A percentile compares a stretch with the other conserved stretches of the same genome.
phyloP scores from a whole-genome alignment of 768 basidiomycete genomes.

The Russula virescens region DNA sequence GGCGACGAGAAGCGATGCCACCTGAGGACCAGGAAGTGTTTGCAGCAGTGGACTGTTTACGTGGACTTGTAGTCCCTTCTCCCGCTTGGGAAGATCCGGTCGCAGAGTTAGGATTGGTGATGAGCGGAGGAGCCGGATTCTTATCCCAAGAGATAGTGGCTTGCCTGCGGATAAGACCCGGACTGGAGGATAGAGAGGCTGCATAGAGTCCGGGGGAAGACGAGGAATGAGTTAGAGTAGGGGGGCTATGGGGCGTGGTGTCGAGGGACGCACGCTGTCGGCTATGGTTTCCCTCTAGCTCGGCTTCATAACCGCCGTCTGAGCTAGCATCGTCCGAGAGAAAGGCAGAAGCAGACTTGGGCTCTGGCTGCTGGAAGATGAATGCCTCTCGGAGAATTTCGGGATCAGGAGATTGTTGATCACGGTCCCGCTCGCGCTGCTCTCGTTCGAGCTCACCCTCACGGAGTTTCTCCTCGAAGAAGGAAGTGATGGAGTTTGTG shows the following conservation, averaged over 20 bases:
- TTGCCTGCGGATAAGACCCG: slow-evolving; percentile 63
- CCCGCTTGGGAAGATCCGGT: slow-evolving; percentile 19
- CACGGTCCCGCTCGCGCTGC: slow-evolving; percentile 39
- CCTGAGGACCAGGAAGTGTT: slow-evolving; percentile 18
- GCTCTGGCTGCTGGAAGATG: slow-evolving; percentile 51
- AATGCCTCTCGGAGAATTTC: slow-evolving; percentile 53
- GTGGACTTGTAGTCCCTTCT: slow-evolving; percentile 54
- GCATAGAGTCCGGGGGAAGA: slow-evolving; percentile 51
- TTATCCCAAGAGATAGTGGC: slow-evolving; percentile 62
- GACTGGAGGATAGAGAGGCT: slow-evolving; percentile 67
- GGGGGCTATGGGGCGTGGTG: slow-evolving; percentile 35
- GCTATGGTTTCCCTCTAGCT: slow-evolving; percentile 58
- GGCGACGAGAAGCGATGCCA: slow-evolving; percentile 61
- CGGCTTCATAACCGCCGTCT: slow-evolving; percentile 79
- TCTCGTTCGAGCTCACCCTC: slow-evolving; percentile 67
- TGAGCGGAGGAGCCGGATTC: slow-evolving; percentile 45
- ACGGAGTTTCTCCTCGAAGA: slow-evolving; percentile 86
- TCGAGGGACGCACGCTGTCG: slow-evolving; percentile 68
- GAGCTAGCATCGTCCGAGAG: slow-evolving; percentile 70
- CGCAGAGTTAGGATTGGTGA: slow-evolving; percentile 53
- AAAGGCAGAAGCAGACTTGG: slow-evolving; percentile 46
- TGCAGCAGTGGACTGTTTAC: slow-evolving; percentile 47
- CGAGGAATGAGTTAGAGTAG: slow-evolving; percentile 47
- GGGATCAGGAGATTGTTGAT: slow-evolving; percentile 39
- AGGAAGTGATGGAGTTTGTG: slow-evolving; percentile 88